Conservation (phyloP, 345 rosid genomes). For the Salix koriyanagi region DNA sequence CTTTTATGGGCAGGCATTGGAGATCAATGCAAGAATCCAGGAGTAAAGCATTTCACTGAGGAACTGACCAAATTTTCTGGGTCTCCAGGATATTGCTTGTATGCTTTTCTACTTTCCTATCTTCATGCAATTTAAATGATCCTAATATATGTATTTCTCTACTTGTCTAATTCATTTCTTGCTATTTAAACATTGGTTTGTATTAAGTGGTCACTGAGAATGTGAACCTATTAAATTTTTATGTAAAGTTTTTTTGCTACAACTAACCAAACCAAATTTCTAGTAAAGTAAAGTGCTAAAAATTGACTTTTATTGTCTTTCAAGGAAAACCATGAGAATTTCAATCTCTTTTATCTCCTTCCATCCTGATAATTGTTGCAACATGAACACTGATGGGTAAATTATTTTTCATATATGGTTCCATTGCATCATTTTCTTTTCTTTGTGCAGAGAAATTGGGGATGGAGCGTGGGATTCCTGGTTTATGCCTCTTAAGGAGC, state of each 20-base stretch:
- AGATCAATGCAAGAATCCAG: slow-evolving; percentile 61
- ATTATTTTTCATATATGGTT: background rate
- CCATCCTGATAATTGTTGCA: background rate
- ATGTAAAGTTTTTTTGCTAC: too few species aligned
- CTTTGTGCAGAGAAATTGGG: slow-evolving; percentile 71
- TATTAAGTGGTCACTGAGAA: background rate
- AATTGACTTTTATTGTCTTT: background rate
- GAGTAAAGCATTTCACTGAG: slow-evolving; percentile 62
- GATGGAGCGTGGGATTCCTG: slow-evolving; percentile 79
- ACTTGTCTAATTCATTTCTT: background rate
- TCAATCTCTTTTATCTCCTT: background rate
- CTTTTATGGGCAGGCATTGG: slow-evolving; percentile 57
- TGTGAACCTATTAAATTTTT: background rate
- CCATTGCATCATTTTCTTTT: slow-evolving; percentile 5
- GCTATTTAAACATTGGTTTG: background rate
- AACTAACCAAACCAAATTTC: background rate
- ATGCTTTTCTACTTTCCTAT: slow-evolving; percentile 23
- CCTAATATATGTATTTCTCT: background rate
- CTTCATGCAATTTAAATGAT: background rate
- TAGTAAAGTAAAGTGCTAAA: background rate
- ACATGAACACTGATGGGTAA: background rate
- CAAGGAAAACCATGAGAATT: background rate
- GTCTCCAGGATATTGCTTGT: slow-evolving; percentile 78
- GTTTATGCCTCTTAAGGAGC: slow-evolving; percentile 78
- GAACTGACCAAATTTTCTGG: slow-evolving; percentile 54